Conservation (phyloP, 129 eudicot genomes). For the Helianthus tuberosus region DNA sequence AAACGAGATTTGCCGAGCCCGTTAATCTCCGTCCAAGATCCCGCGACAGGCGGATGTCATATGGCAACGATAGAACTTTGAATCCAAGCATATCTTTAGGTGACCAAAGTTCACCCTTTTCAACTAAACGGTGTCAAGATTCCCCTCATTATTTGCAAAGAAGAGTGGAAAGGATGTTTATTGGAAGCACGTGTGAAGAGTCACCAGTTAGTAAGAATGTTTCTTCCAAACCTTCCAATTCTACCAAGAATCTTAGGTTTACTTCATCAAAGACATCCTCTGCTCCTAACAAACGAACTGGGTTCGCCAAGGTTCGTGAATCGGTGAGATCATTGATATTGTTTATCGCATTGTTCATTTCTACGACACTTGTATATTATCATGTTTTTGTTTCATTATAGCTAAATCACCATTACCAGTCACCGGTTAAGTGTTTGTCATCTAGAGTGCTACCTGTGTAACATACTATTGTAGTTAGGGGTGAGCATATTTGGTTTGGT, state of each 20-base stretch:
- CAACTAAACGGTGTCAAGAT: conserved; percentile 39
- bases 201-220: conserved; percentile 40
- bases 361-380: neutral
- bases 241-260: conserved; percentile 45
- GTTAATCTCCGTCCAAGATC: conserved; percentile 40
- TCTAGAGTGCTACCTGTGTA: too few relatives aligned
- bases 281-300: conserved; percentile 46
- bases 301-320: conserved; percentile 56
- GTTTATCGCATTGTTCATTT: neutral
- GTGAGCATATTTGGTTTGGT: too few relatives aligned
- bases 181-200: conserved; percentile 53
- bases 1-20: conserved; percentile 72
- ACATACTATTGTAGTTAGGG: too few relatives aligned
- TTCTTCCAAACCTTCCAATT: conserved; percentile 46
- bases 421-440: neutral
- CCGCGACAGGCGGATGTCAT: conserved; percentile 57
- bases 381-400: conserved; percentile 13
- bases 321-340: conserved; percentile 44
- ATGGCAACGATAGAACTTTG: conserved; percentile 71
- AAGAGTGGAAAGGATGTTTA: conserved; percentile 44
- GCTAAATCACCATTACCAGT: neutral
- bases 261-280: conserved; percentile 51
- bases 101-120: conserved; percentile 59
- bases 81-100: conserved; percentile 86
- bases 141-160: conserved; percentile 44